Percentiles rank a stretch among this genome's conserved stretches.
Evolutionary conservation across 768 basidiomycete species (phyloP).

Genomic region (Macrolepiota albuminosa): DNA sequence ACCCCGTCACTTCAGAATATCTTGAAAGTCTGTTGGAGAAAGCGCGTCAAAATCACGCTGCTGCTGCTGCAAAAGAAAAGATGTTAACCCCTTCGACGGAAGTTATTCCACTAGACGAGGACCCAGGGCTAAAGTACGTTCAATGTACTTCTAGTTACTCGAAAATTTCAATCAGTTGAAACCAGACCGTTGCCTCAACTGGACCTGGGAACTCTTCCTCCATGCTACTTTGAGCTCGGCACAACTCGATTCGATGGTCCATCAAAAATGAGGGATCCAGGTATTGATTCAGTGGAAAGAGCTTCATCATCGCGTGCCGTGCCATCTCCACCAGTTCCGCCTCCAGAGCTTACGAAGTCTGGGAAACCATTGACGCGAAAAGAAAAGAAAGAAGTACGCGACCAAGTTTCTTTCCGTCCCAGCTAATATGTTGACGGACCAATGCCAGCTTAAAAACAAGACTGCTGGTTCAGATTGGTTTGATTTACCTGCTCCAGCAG

Average conservation of each 20-base stretch:
- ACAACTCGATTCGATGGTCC: conserved; percentile 37
- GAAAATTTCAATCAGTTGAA: not conserved
- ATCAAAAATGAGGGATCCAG: conserved; percentile 54
- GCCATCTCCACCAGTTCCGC: conserved; percentile 61
- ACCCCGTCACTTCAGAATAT: conserved; percentile 51
- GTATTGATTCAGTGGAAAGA: conserved; percentile 46
- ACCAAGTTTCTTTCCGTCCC: not conserved
- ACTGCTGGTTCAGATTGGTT: conserved; percentile 86
- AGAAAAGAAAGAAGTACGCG: conserved; percentile 61
- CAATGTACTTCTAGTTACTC: not conserved
- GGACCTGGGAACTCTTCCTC: conserved; percentile 62
- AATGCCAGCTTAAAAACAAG: conserved; percentile 53
- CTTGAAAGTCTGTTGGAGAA: conserved; percentile 60
- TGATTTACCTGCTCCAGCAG: conserved; percentile 78
- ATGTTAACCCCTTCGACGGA: conserved; percentile 25
- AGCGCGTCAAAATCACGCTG: conserved; percentile 47
- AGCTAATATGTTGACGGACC: not conserved
- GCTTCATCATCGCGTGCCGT: conserved; percentile 42
- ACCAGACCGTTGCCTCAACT: conserved; percentile 57
- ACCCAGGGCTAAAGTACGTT: conserved; percentile 32
- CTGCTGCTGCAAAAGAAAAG: conserved; percentile 25
- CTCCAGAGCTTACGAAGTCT: conserved; percentile 51
- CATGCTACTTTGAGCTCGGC: conserved; percentile 57
- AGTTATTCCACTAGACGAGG: conserved; percentile 44
- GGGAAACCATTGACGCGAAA: conserved; percentile 70